Conservation (phyloP, 768 basidiomycete genomes). For the Hericium coralloides region DNA sequence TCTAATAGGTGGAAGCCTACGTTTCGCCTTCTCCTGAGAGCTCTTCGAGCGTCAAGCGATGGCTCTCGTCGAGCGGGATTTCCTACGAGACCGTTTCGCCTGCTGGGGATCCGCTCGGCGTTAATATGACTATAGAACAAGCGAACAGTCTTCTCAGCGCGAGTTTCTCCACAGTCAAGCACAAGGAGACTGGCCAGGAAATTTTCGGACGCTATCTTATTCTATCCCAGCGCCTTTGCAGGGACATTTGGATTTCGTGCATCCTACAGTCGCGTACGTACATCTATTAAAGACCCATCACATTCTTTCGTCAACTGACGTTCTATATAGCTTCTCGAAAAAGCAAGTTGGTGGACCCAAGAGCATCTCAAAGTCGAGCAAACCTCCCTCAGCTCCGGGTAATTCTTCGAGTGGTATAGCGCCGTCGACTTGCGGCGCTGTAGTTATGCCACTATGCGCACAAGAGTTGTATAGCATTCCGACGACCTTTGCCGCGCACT, state of each 20-base stretch:
- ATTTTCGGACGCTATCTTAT: conserved; percentile 3
- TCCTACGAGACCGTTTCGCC: conserved; percentile 3
- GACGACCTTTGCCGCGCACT: conserved; percentile 17
- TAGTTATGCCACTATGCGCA: conserved; percentile 21
- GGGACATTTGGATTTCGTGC: conserved; percentile 11
- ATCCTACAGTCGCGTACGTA: conserved; percentile 12
- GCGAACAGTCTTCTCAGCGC: neutral
- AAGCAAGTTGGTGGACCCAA: neutral
- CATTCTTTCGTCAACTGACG: neutral
- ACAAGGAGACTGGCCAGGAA: conserved; percentile 6
- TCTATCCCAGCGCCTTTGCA: conserved; percentile 3
- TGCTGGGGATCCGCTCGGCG: conserved; percentile 7
- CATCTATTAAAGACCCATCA: neutral
- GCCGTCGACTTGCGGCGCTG: neutral
- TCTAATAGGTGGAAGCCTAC: neutral
- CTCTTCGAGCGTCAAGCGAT: neutral
- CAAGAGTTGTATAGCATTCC: conserved; percentile 29
- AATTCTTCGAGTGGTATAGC: neutral
- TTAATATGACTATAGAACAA: neutral
- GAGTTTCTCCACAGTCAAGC: neutral
- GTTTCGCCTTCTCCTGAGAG: neutral
- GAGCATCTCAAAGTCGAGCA: neutral
- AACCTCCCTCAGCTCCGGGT: neutral
- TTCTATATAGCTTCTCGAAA: neutral
- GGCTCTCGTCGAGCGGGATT: conserved; percentile 7